phyloP scores from a whole-genome alignment of 2,329 filamentous ascomycete genomes.

The Paraphoma sp. region DNA sequence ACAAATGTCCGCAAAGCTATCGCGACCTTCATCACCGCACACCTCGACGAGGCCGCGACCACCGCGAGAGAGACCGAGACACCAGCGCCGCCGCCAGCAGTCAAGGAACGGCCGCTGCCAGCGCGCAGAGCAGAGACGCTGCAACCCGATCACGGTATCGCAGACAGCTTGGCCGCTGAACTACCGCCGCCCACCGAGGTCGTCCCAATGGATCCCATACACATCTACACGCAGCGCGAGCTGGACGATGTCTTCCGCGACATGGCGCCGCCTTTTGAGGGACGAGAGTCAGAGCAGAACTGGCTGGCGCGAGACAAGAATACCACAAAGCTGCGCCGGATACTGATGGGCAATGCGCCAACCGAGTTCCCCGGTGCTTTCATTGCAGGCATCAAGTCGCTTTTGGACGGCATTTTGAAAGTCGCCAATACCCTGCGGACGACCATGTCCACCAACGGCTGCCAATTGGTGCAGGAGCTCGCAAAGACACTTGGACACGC shows the following conservation, averaged over 20 bases:
- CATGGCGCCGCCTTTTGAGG: conserved; percentile 84
- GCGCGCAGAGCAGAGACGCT: conserved; percentile 43
- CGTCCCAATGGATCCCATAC: conserved; percentile 78
- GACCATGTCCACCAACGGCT: conserved; percentile 87
- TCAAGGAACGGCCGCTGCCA: conserved; percentile 32
- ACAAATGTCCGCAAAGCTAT: conserved; percentile 89
- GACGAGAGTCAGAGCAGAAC: conserved; percentile 87
- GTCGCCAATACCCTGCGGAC: conserved; percentile 83
- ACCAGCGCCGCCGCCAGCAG: conserved; percentile 16
- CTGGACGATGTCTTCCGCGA: conserved; percentile 86
- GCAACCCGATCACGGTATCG: conserved; percentile 53
- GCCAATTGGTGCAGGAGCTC: conserved; percentile 82
- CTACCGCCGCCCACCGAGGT: conserved; percentile 68
- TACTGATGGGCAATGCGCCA: conserved; percentile 84
- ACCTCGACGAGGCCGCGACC: conserved; percentile 72
- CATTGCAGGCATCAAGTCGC: conserved; percentile 70
- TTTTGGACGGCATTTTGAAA: conserved; percentile 90
- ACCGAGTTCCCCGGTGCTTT: conserved; percentile 77
- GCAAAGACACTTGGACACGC: conserved; percentile 76
- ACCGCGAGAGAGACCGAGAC: conserved; percentile 29
- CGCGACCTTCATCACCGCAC: conserved; percentile 78
- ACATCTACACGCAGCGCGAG: conserved; percentile 83
- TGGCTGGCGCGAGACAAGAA: conserved; percentile 88
- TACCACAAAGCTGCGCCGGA: conserved; percentile 74
- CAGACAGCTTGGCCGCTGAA: conserved; percentile 55